Percentiles rank a stretch among this genome's conserved stretches.
phyloP scores from a whole-genome alignment of 805 yeast genomes.

The Nakazawaea ambrosiae region DNA sequence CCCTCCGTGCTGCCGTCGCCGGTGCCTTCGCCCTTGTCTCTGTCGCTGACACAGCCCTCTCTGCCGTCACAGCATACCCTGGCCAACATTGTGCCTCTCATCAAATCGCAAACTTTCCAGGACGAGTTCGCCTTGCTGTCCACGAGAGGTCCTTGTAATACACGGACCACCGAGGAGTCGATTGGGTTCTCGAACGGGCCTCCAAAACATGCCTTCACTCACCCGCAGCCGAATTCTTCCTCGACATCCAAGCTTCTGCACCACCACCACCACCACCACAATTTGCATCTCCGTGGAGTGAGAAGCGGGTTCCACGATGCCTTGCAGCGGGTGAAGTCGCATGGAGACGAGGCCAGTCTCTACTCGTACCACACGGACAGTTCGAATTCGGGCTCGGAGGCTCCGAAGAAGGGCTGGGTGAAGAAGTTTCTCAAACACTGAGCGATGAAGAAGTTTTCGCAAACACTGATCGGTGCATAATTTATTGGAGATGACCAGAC shows the following conservation, averaged over 20 bases:
- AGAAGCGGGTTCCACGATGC: not conserved
- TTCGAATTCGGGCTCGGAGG: not conserved
- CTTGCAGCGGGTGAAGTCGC: too few relatives aligned
- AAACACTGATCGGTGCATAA: too few relatives aligned
- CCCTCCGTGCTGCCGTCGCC: too few relatives aligned
- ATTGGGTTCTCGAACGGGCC: not conserved
- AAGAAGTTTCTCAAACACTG: conserved; percentile 4
- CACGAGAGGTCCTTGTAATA: conserved; percentile 9
- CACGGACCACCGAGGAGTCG: conserved; percentile 1
- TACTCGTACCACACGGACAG: too few relatives aligned
- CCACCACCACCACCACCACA: not conserved
- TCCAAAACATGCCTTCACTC: not conserved
- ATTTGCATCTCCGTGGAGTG: not conserved
- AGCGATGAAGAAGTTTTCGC: too few relatives aligned
- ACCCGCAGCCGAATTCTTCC: not conserved
- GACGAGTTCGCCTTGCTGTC: too few relatives aligned
- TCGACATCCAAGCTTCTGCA: not conserved
- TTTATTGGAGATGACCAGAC: too few relatives aligned
- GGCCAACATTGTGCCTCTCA: not conserved
- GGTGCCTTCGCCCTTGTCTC: too few relatives aligned
- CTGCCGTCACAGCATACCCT: not conserved
- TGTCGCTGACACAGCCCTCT: too few relatives aligned
- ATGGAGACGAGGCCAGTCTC: too few relatives aligned
- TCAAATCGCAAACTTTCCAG: not conserved
- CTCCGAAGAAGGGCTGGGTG: not conserved